These are phyloP conservation scores for Cadophora sp. DNA, from an alignment of 2,329 filamentous ascomycete genomes.

Conservation along the genomic window DNA sequence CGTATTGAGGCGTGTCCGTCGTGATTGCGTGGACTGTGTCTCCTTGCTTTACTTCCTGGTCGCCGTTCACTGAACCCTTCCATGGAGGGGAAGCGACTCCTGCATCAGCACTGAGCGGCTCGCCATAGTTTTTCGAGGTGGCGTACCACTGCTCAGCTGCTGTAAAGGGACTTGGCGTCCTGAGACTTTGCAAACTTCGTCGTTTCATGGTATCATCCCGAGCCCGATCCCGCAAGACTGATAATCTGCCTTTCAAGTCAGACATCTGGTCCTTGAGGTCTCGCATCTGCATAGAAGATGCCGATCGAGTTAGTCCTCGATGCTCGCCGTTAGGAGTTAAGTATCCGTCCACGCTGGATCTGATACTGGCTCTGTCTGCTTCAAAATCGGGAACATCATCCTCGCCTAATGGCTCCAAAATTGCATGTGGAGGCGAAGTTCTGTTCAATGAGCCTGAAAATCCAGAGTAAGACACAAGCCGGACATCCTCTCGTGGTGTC, in stretches of 20 bases:
- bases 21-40: conserved; percentile 1
- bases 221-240: conserved; percentile 67
- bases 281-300: conserved; percentile 53
- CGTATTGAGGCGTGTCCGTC: conserved; percentile 28
- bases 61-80: conserved; percentile 31
- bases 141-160: conserved; percentile 46
- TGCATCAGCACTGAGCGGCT: conserved; percentile 39
- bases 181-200: conserved; percentile 65
- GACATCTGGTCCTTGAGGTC: conserved; percentile 72
- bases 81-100: conserved; percentile 36
- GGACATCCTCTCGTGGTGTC: conserved; percentile 22
- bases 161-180: conserved; percentile 58
- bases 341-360: conserved; percentile 37
- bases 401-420: conserved; percentile 61
- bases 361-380: conserved; percentile 32
- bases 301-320: conserved; percentile 40
- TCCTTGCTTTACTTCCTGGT: conserved; percentile 18
- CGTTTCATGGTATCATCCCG: conserved; percentile 69
- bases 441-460: conserved; percentile 33
- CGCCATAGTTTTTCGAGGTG: conserved; percentile 35
- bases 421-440: conserved; percentile 36
- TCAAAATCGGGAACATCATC: conserved; percentile 49
- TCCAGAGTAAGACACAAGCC: conserved; percentile 17
- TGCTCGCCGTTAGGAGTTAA: conserved; percentile 31
- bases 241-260: conserved; percentile 71